phyloP scores from a whole-genome alignment of 441 rosid species.

The Caryocar brasiliense region DNA sequence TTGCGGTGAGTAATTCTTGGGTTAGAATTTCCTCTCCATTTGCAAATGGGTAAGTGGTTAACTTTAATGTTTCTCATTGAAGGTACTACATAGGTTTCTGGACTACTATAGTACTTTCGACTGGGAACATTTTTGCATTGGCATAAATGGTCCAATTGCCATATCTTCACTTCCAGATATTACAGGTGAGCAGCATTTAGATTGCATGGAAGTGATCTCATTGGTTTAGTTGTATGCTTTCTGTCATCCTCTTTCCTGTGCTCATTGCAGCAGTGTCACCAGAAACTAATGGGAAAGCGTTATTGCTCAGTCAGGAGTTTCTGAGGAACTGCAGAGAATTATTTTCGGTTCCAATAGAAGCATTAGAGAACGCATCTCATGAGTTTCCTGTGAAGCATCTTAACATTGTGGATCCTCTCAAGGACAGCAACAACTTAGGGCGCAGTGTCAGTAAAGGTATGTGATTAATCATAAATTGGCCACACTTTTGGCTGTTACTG shows the following conservation, averaged over 20 bases:
- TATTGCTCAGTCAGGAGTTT: slow-evolving; percentile 52
- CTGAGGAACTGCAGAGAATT: slow-evolving; percentile 35
- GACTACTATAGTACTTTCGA: slow-evolving; percentile 77
- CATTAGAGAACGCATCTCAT: slow-evolving; percentile 22
- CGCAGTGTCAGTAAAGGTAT: slow-evolving; percentile 83
- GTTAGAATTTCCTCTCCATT: slow-evolving; percentile 8
- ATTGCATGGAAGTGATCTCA: slow-evolving; percentile 8
- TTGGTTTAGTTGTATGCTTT: background rate
- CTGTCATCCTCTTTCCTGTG: slow-evolving; percentile 8
- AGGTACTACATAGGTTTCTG: slow-evolving; percentile 76
- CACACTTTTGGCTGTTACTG: slow-evolving; percentile 1
- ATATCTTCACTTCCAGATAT: slow-evolving; percentile 43
- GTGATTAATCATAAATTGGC: background rate
- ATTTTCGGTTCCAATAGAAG: slow-evolving; percentile 34
- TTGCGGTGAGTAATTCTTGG: slow-evolving; percentile 46
- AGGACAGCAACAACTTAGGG: slow-evolving; percentile 77
- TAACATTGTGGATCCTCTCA: slow-evolving; percentile 83
- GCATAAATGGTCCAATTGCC: slow-evolving; percentile 51
- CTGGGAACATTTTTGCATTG: slow-evolving; percentile 62
- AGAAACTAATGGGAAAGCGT: slow-evolving; percentile 28
- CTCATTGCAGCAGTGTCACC: slow-evolving; percentile 24
- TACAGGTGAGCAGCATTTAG: slow-evolving; percentile 33
- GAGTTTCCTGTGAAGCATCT: slow-evolving; percentile 54
- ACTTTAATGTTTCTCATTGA: slow-evolving; percentile 15
- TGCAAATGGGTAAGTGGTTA: slow-evolving; percentile 3